These are phyloP conservation scores for Tetraselmis striata DNA, from an alignment of 139 green algal species.

Conservation along the genomic window DNA sequence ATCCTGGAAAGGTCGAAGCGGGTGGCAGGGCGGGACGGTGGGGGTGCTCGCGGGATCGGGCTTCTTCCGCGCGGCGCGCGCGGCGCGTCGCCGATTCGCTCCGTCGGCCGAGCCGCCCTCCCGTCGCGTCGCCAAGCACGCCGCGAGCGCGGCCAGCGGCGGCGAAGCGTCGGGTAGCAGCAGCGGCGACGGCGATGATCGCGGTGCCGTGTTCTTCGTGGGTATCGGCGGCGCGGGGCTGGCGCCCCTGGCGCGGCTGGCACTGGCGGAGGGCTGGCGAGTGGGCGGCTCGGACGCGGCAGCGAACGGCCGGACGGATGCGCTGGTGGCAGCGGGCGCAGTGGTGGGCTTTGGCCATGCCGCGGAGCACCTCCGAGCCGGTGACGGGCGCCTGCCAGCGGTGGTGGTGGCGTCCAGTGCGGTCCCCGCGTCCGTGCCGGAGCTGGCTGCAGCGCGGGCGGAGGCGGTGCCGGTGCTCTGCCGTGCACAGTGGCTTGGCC, in stretches of 20 bases:
- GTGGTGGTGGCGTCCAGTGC: conserved; percentile 1
- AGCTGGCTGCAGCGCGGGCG: neutral
- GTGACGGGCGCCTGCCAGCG: neutral
- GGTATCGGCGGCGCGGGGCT: conserved; percentile 9
- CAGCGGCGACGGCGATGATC: neutral
- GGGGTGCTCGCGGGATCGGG: too few species aligned
- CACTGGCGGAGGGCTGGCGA: conserved; percentile 1
- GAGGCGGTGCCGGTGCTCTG: neutral
- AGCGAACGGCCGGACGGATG: neutral
- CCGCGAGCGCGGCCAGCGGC: too few species aligned
- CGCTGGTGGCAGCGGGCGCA: neutral
- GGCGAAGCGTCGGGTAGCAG: neutral
- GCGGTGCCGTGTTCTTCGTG: neutral
- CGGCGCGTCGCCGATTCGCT: too few species aligned
- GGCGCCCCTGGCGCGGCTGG: conserved; percentile 1
- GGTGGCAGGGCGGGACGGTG: too few species aligned
- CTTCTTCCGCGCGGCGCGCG: too few species aligned
- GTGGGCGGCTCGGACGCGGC: conserved; percentile 1
- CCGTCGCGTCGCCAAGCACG: too few species aligned
- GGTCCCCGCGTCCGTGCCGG: neutral
- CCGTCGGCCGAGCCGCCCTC: too few species aligned
- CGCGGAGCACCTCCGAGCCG: neutral
- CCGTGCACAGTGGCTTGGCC: neutral
- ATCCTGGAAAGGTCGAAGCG: too few species aligned
- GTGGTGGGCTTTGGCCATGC: neutral